Evolutionary conservation across 2,329 filamentous ascomycete species (phyloP).

Genomic region (Magnaporthales sp.): DNA sequence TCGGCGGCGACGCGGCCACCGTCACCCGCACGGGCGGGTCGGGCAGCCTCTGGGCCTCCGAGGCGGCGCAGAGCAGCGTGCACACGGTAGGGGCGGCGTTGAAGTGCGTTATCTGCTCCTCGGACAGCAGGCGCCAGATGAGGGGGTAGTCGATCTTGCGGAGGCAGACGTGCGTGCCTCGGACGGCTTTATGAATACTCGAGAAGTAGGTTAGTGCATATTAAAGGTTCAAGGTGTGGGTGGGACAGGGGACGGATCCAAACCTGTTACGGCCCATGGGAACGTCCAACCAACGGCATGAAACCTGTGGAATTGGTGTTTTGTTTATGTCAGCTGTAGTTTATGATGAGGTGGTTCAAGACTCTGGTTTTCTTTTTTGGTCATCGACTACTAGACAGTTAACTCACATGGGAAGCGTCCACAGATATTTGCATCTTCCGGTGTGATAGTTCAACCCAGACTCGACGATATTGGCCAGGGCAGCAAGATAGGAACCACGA

Average conservation of each 20-base stretch:
- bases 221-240: not conserved
- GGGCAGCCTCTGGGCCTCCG: constrained; percentile 62
- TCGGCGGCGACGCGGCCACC: constrained; percentile 86
- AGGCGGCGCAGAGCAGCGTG: constrained; percentile 75
- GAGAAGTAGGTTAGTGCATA: constrained; percentile 23
- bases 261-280: constrained; percentile 64
- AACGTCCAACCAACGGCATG: constrained; percentile 76
- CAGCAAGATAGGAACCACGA: constrained; percentile 75
- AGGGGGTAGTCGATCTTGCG: constrained; percentile 91
- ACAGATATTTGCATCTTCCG: constrained; percentile 73
- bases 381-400: constrained; percentile 16
- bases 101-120: constrained; percentile 87
- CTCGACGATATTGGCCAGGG: constrained; percentile 80
- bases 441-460: constrained; percentile 67
- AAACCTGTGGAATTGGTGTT: constrained; percentile 35
- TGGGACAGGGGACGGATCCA: not conserved
- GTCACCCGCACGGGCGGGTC: constrained; percentile 68
- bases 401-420: constrained; percentile 86
- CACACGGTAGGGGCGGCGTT: constrained; percentile 96
- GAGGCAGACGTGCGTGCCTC: constrained; percentile 91
- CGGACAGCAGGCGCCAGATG: constrained; percentile 83
- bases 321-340: not conserved
- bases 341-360: not conserved
- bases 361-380: not conserved
- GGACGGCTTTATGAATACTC: constrained; percentile 55